Base-by-base conservation (phyloP, 2,329 filamentous ascomycete genomes). In the Hirsutella rhossiliensis region DNA sequence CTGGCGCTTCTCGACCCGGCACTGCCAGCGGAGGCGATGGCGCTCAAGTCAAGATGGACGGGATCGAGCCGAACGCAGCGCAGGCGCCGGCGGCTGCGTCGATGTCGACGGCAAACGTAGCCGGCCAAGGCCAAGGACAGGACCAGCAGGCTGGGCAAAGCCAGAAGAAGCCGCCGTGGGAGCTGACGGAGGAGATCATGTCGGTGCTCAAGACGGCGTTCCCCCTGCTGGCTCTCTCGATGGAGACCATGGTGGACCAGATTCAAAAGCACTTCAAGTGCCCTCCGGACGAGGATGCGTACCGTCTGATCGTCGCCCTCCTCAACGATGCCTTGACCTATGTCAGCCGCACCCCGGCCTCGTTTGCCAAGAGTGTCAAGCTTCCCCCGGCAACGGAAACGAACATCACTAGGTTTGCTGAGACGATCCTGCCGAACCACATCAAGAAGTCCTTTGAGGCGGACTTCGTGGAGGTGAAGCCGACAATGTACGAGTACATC, bases 211-310 rank as follows among this genome's bases (percentile, higher is more conserved):
- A 98, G 72, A 97, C 92, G 7, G 89, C 90, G 0, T 98, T 97
- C 71, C 92, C 92, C 20, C 74, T 99, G 17, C 76, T 99, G 54
- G 92, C 94, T 11, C 70, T 97, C 38, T 96, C 90, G 0, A 97
- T 99, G 92, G 92, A 99, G 67, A 95, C 90, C 0, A 98, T 97
- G 88, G 89, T 97, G 28, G 92, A 98, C 59, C 90, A 97, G 64
- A 95, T 98, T 47, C 85, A 92, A 62, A 97, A 97, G 71, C 84
- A 97, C 65, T 98, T 98, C 76, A 98, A 98, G 67, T 97, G 92
- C 56, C 90, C 90, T 13, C 90, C 90, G 0, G 92, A 99, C 56
- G 92, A 99, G 62, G 92, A 99, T 67, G 94, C 92, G 2, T 97
- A 97, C 63, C 78, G 92, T 41, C 73, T 99, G 15, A 98, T 98